These are phyloP conservation scores for Ceratocystis cacaofunesta DNA, from an alignment of 2,329 filamentous ascomycete genomes.

Conservation along the genomic window DNA sequence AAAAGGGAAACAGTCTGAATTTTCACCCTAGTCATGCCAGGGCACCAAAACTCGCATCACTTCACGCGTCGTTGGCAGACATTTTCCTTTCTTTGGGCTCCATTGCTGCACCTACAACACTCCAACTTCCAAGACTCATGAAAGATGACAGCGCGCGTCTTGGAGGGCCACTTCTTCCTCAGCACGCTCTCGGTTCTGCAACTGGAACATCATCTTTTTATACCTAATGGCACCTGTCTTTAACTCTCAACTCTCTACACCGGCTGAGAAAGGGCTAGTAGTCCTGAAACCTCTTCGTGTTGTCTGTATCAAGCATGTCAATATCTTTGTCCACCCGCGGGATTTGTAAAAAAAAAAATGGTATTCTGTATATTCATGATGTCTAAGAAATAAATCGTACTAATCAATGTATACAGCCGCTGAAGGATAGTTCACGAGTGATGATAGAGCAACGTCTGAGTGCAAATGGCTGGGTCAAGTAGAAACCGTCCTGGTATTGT, in stretches of 20 bases:
- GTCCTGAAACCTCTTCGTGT: not conserved
- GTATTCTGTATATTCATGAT: not conserved
- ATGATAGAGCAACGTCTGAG: constrained; percentile 26
- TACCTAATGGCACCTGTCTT: too few species aligned
- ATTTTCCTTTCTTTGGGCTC: not conserved
- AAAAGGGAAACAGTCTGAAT: too few species aligned
- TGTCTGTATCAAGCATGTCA: not conserved
- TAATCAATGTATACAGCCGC: not conserved
- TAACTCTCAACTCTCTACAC: too few species aligned
- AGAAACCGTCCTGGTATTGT: constrained; percentile 20
- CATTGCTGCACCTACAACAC: not conserved
- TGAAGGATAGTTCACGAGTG: constrained; percentile 22
- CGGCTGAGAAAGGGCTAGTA: too few species aligned
- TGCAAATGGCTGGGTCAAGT: constrained; percentile 1
- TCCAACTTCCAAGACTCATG: not conserved
- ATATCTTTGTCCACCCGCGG: not conserved
- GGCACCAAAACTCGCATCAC: not conserved
- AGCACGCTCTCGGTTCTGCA: too few species aligned
- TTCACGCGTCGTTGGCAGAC: not conserved
- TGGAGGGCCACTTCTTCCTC: too few species aligned
- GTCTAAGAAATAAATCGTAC: not conserved
- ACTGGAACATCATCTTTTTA: too few species aligned
- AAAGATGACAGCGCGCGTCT: too few species aligned
- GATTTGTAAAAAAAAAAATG: not conserved
- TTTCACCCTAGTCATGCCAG: too few species aligned